These are phyloP conservation scores for Cubamyces sp. DNA, from an alignment of 768 basidiomycete genomes.

Conservation along the genomic window DNA sequence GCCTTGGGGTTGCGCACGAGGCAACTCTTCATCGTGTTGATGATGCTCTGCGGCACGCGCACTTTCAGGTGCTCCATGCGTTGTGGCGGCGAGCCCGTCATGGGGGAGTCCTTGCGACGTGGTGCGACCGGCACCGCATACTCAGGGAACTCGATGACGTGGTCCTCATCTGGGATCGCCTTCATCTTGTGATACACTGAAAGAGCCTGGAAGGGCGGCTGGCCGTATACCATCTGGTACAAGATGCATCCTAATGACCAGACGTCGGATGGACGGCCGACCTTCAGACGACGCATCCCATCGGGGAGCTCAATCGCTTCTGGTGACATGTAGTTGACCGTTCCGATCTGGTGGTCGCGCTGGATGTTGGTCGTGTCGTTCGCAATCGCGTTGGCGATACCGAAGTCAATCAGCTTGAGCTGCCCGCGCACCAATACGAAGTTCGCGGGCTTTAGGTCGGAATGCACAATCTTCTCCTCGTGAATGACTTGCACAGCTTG, in stretches of 20 bases:
- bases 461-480: slow-evolving; percentile 98
- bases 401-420: slow-evolving; percentile 97
- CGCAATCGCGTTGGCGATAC: slow-evolving; percentile 98
- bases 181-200: slow-evolving; percentile 89
- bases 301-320: slow-evolving; percentile 92
- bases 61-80: slow-evolving; percentile 71
- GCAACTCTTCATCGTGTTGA: slow-evolving; percentile 83
- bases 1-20: slow-evolving; percentile 79
- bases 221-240: slow-evolving; percentile 98
- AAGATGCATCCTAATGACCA: slow-evolving; percentile 98
- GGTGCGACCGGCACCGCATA: slow-evolving; percentile 45
- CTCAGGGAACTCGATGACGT: slow-evolving; percentile 84
- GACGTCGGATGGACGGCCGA: slow-evolving; percentile 94
- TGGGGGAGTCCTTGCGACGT: slow-evolving; percentile 37
- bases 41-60: slow-evolving; percentile 74
- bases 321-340: slow-evolving; percentile 98
- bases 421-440: slow-evolving; percentile 96
- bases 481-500: slow-evolving; percentile 99
- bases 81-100: slow-evolving; percentile 43
- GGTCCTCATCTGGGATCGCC: slow-evolving; percentile 80
- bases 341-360: slow-evolving; percentile 95
- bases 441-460: slow-evolving; percentile 97
- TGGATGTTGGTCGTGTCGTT: slow-evolving; percentile 99
- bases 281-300: slow-evolving; percentile 88
- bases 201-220: slow-evolving; percentile 88